These are phyloP conservation scores for Paramecium octaurelia DNA, from an alignment of 73 alveolate species.

Conservation along the genomic window DNA sequence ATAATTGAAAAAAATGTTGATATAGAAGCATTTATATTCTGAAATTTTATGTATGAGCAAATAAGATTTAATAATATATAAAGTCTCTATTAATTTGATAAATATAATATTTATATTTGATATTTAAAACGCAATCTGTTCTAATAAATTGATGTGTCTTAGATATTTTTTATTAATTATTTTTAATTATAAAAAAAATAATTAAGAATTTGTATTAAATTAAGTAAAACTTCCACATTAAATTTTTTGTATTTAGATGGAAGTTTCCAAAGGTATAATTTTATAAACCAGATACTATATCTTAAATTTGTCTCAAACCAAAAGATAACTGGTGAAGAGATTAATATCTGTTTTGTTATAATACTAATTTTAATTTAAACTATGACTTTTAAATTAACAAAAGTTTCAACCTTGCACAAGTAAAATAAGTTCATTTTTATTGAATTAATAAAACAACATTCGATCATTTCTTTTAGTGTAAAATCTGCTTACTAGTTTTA, in stretches of 20 bases:
- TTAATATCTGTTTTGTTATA: background rate
- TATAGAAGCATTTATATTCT: background rate
- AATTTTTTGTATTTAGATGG: background rate
- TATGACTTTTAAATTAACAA: background rate
- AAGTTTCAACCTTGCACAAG: background rate
- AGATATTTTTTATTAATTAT: background rate
- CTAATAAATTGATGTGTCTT: background rate
- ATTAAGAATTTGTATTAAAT: background rate
- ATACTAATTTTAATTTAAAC: background rate
- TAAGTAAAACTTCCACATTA: background rate
- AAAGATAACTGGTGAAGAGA: background rate
- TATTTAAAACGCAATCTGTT: background rate
- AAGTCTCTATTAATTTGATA: background rate
- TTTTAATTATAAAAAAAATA: background rate
- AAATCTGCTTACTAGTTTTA: background rate
- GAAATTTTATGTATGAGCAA: background rate
- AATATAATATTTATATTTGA: background rate
- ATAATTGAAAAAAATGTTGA: conserved; percentile 4
- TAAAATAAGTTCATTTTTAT: background rate
- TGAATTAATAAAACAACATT: background rate
- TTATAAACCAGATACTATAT: background rate
- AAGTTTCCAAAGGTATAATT: background rate
- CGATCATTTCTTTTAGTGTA: background rate
- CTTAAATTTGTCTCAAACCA: background rate
- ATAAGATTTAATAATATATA: background rate